phyloP scores from a whole-genome alignment of 768 basidiomycete genomes.

The Mycena vitilis region DNA sequence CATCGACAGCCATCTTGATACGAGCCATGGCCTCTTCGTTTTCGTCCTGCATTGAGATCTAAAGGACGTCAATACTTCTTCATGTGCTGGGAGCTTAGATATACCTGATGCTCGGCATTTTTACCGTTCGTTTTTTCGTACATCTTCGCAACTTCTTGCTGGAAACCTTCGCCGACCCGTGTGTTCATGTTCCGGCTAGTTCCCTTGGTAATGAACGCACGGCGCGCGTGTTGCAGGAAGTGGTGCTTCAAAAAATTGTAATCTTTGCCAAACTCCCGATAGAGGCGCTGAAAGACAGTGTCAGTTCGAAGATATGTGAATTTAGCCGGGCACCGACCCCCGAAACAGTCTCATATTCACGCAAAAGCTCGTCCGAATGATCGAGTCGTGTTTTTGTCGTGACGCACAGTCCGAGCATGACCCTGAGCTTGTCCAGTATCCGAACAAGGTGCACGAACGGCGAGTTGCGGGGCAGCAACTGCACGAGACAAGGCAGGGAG shows the following conservation, averaged over 20 bases:
- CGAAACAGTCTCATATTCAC: too few relatives aligned
- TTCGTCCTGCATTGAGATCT: conserved; percentile 21
- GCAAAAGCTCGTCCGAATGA: too few relatives aligned
- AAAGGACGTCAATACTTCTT: background rate
- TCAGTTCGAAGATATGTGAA: too few relatives aligned
- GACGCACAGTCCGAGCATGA: too few relatives aligned
- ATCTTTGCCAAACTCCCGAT: background rate
- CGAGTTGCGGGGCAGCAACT: background rate
- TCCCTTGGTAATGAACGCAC: background rate
- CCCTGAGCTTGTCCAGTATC: too few relatives aligned
- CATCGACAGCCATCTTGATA: conserved; percentile 13
- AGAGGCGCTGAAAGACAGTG: background rate
- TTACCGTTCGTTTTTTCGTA: conserved; percentile 19
- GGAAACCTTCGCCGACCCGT: conserved; percentile 22
- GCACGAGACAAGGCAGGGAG: background rate
- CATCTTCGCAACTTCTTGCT: conserved; percentile 11
- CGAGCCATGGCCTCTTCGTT: conserved; percentile 25
- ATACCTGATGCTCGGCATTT: conserved; percentile 24
- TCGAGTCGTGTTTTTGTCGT: too few relatives aligned
- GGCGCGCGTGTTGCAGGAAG: conserved; percentile 6
- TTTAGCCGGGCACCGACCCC: too few relatives aligned
- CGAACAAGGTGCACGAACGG: too few relatives aligned
- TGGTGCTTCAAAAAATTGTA: conserved; percentile 25
- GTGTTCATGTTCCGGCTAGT: conserved; percentile 22
- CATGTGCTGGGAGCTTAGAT: too few relatives aligned